A percentile compares a stretch with the other conserved stretches of the same genome.
phyloP scores from a whole-genome alignment of 225 moss, liverwort and hornwort species.

The Straminergon stramineum region DNA sequence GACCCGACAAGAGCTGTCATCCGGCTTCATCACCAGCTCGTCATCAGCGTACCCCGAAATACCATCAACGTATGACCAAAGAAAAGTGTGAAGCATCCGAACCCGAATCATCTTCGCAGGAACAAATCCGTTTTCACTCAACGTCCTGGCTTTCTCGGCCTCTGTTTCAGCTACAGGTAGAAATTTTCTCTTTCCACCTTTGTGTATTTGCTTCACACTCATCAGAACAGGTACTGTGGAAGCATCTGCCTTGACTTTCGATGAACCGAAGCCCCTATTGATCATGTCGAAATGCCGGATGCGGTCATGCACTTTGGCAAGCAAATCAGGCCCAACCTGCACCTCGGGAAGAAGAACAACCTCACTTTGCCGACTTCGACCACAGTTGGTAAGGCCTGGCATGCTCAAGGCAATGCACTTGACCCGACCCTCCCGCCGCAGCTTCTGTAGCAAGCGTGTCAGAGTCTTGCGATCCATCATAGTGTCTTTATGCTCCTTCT shows the following conservation, averaged over 20 bases:
- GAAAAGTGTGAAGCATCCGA: conserved; percentile 83
- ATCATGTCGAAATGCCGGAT: conserved; percentile 90
- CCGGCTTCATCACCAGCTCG: conserved; percentile 45
- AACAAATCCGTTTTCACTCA: conserved; percentile 90
- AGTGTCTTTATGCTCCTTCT: conserved; percentile 73
- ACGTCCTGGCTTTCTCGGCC: conserved; percentile 47
- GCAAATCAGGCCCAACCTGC: conserved; percentile 65
- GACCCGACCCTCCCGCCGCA: conserved; percentile 76
- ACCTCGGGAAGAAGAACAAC: conserved; percentile 83
- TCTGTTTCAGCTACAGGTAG: conserved; percentile 41
- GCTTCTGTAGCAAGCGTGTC: conserved; percentile 76
- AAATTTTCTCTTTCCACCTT: conserved; percentile 36
- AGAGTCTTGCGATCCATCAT: conserved; percentile 98
- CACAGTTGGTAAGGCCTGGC: conserved; percentile 97
- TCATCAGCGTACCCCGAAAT: conserved; percentile 51
- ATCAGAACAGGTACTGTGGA: conserved; percentile 63
- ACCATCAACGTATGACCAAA: conserved; percentile 72
- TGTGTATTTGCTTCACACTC: conserved; percentile 68
- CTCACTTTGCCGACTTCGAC: conserved; percentile 79
- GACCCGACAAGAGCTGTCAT: conserved; percentile 61
- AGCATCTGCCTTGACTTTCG: conserved; percentile 56
- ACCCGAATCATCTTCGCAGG: conserved; percentile 97
- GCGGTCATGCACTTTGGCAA: conserved; percentile 74
- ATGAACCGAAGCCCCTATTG: conserved; percentile 73
- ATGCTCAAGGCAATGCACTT: conserved; percentile 88